A percentile compares a stretch with the other conserved stretches of the same genome.
phyloP scores from a whole-genome alignment of 805 yeast genomes.

The Kuraishia hungarica region DNA sequence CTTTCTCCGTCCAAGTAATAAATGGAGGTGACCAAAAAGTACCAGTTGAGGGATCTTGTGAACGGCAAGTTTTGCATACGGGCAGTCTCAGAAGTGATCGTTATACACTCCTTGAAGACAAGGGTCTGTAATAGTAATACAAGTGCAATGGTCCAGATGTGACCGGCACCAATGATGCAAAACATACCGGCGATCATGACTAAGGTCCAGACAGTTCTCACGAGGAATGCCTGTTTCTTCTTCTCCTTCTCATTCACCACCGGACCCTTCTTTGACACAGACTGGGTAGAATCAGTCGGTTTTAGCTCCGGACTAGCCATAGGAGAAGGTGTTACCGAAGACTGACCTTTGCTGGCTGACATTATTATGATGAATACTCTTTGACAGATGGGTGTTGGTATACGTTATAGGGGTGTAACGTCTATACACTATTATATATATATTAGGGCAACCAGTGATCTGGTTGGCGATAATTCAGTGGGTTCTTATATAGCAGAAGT shows the following conservation, averaged over 20 bases:
- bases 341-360: background rate
- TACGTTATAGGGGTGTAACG: no score
- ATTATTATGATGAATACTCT: no score
- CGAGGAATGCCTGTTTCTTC: conserved; percentile 76
- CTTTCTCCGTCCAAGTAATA: conserved; percentile 87
- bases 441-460: no score
- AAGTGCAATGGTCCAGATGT: conserved; percentile 64
- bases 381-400: background rate
- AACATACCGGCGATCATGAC: conserved; percentile 80
- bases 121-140: conserved; percentile 70
- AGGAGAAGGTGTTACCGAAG: background rate
- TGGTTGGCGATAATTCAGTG: no score
- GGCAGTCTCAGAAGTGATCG: conserved; percentile 69
- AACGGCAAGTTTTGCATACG: conserved; percentile 76
- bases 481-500: no score
- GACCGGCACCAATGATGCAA: conserved; percentile 71
- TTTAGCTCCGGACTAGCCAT: conserved; percentile 48
- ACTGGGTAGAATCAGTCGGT: conserved; percentile 38
- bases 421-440: no score
- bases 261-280: conserved; percentile 28
- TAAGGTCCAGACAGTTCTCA: conserved; percentile 88
- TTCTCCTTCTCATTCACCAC: conserved; percentile 39
- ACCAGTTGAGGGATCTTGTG: conserved; percentile 86
- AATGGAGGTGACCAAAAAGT: conserved; percentile 77
- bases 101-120: conserved; percentile 86